Base-by-base conservation (phyloP, 208 protist genomes). In the Trypanosoma vivax region DNA sequence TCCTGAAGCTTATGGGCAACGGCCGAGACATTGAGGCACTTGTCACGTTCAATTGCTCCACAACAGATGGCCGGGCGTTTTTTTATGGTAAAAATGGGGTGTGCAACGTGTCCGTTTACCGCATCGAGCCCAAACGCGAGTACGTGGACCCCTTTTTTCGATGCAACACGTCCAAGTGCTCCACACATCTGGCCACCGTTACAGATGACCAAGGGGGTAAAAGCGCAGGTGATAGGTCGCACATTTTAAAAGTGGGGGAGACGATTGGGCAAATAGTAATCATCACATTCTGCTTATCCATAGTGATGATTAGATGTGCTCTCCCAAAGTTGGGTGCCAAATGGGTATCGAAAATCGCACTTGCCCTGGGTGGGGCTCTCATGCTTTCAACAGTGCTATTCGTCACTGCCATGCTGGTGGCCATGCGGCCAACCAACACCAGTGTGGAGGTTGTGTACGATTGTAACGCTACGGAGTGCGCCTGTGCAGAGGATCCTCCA, bases 71-170 rank as follows among this genome's bases (percentile, higher is more conserved):
- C 31, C 29, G 18, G 4, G 54, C 72, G n/a, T 88, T 87, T 39
- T 24, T 50, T 11, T 61, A 56, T 13, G 41, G 54, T 21, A 27
- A 60, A 1, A 62, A 54, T 3, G 79, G 71, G 9, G 27, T 30
- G 28, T 94, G 82, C 42, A 35, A 35, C 43, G 76, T 94, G 63
- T 60, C 67, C 25, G 64, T 94, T 35, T 88, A 85, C 54, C 82
- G 87, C 34, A 71, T 87, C 10, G 83, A 94, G 60, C 73, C 65
- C 6, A 47, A 83, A 30, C 13, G 60, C 2, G 66, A 58, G 49
- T 90, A 73, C 45, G 51, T 88, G 3, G 87, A 94, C 56, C 52
- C 79, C 0, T 94, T 94, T 60, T 90, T 94, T 59, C 68, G 70
- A 30, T 94, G 87, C 46, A 50, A 59, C 10, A 62, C 76, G 9